A percentile compares a stretch with the other conserved stretches of the same genome.
Conservation (phyloP, 2,329 filamentous ascomycete species). For the Stachybotrys elegans region DNA sequence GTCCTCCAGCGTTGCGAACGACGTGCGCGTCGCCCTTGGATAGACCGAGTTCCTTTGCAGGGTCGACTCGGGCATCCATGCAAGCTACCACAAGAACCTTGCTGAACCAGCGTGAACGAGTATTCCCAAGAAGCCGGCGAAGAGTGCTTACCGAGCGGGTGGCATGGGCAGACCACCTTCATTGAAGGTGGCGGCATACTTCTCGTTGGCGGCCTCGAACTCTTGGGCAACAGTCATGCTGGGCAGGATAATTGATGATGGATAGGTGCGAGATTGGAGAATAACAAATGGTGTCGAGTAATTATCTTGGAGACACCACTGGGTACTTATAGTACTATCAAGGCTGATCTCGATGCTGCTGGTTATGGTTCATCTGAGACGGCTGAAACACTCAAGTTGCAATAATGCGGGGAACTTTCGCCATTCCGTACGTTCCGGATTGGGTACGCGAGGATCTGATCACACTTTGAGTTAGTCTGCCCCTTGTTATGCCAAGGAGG, state of each 20-base stretch:
- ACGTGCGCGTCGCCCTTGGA: conserved; percentile 72
- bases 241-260: neutral
- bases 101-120: conserved; percentile 10
- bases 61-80: conserved; percentile 75
- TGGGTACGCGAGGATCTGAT: too few species aligned
- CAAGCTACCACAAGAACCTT: conserved; percentile 55
- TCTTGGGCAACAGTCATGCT: neutral
- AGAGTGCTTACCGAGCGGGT: neutral
- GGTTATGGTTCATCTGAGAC: too few species aligned
- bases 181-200: neutral
- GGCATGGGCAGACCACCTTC: neutral
- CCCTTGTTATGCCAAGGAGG: too few species aligned
- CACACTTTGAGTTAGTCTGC: too few species aligned
- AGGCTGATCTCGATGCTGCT: too few species aligned
- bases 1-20: conserved; percentile 68
- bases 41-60: conserved; percentile 64
- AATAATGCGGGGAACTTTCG: too few species aligned
- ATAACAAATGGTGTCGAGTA: too few species aligned
- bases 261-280: too few species aligned
- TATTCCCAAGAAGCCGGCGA: neutral
- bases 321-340: too few species aligned
- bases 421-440: too few species aligned
- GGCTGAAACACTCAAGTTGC: too few species aligned
- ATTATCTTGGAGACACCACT: too few species aligned
- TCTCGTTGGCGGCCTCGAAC: conserved; percentile 1